phyloP scores from a whole-genome alignment of 805 yeast species.

The Pichia ethanolica region DNA sequence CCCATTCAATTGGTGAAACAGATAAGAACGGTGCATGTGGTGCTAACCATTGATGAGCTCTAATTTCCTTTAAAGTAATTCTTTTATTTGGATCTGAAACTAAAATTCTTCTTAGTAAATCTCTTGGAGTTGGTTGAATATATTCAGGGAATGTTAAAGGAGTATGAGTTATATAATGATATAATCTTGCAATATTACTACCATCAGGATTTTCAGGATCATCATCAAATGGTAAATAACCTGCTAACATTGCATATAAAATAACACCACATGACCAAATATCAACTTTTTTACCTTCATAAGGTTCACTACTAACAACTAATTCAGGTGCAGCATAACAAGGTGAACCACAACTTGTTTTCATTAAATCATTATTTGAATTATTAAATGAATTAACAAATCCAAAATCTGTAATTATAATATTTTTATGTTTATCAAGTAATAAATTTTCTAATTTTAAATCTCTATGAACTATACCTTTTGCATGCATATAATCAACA shows the following conservation, averaged over 20 bases:
- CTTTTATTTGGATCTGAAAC: slow-evolving; percentile 81
- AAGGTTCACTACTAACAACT: slow-evolving; percentile 79
- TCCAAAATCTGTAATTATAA: slow-evolving; percentile 86
- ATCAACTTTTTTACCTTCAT: slow-evolving; percentile 89
- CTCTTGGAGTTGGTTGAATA: slow-evolving; percentile 84
- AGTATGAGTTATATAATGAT: slow-evolving; percentile 85
- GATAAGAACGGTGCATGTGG: slow-evolving; percentile 77
- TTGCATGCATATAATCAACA: slow-evolving; percentile 79
- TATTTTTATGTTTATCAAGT: slow-evolving; percentile 79
- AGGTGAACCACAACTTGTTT: slow-evolving; percentile 94
- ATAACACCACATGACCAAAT: slow-evolving; percentile 97
- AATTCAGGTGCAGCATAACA: slow-evolving; percentile 98
- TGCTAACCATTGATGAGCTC: slow-evolving; percentile 84
- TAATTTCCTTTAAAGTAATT: slow-evolving; percentile 57
- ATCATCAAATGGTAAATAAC: slow-evolving; percentile 95
- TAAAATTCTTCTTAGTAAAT: slow-evolving; percentile 72
- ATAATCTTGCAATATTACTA: slow-evolving; percentile 81
- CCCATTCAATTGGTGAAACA: slow-evolving; percentile 89
- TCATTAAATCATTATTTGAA: slow-evolving; percentile 68
- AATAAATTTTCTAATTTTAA: slow-evolving; percentile 67
- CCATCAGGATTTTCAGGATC: slow-evolving; percentile 97
- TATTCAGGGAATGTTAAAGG: slow-evolving; percentile 94
- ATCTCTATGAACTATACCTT: slow-evolving; percentile 75
- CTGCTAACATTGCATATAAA: slow-evolving; percentile 92
- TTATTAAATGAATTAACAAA: slow-evolving; percentile 77